These are phyloP conservation scores for Colletotrichum spaethianum DNA, from an alignment of 2,329 filamentous ascomycete genomes.

Conservation along the genomic window DNA sequence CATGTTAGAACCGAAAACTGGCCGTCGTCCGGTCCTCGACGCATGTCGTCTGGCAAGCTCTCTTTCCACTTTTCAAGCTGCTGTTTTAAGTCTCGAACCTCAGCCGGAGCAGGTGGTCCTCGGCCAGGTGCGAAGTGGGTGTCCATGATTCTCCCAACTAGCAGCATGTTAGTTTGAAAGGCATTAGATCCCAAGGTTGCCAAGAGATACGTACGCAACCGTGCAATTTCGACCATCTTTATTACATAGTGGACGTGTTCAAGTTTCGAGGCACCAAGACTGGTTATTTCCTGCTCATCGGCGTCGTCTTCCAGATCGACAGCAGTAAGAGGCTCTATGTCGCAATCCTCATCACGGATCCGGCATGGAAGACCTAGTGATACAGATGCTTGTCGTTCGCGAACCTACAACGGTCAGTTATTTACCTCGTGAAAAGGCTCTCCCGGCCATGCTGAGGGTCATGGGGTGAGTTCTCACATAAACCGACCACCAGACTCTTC, in stretches of 20 bases:
- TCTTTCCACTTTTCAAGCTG: constrained; percentile 52
- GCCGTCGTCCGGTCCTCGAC: constrained; percentile 49
- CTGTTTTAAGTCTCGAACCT: constrained; percentile 48
- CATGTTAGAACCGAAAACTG: constrained; percentile 53
- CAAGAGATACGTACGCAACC: constrained; percentile 47
- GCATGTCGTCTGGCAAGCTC: constrained; percentile 51
- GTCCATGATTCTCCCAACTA: constrained; percentile 54
- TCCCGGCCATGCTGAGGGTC: not conserved
- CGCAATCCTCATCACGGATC: constrained; percentile 56
- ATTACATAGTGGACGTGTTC: constrained; percentile 54
- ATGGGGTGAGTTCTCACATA: constrained; percentile 48
- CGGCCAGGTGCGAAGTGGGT: constrained; percentile 54
- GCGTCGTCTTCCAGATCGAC: constrained; percentile 51
- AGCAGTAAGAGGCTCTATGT: constrained; percentile 52
- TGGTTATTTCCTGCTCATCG: constrained; percentile 42
- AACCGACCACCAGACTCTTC: constrained; percentile 68
- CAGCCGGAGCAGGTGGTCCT: constrained; percentile 46
- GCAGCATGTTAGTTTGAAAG: not conserved
- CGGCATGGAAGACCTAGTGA: constrained; percentile 54
- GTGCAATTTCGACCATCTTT: constrained; percentile 56
- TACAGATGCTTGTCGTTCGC: constrained; percentile 55
- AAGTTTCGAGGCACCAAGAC: constrained; percentile 49
- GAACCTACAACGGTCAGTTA: constrained; percentile 45
- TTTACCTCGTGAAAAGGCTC: not conserved
- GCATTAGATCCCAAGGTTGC: too few species aligned